Evolutionary conservation across 345 rosid species (phyloP), one percentile per base, ranked within the genome.

Genomic region (Eucalyptus pauciflora): DNA sequence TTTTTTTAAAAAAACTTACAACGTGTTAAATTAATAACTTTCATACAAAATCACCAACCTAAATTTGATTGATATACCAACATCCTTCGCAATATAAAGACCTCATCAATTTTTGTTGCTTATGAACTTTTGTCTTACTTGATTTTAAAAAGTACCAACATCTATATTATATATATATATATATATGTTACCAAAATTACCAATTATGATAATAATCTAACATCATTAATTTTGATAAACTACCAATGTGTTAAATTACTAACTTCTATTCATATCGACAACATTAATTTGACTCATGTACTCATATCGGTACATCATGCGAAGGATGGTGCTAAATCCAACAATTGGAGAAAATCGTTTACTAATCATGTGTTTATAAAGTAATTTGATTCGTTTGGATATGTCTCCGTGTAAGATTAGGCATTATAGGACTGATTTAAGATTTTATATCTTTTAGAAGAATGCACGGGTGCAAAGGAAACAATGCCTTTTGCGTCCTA

Each of bases 61-160:
- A 9, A 69, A 76, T 18, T 76, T 76, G 14, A 37, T 25, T 37
- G 14, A 41, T 76, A 10, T 37, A 76, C 8, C 46, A 37, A 76
- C 27, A 20, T 5, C 25, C 0, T 3, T 71, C 45, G 0, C 25
- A 0, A 67, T 67, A 18, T 0, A 33, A 33, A 33, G 45, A 5
- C 24, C 2, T 18, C 46, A 41, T 37, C 46, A 9, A 76, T 76
- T 11, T 41, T 10, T 37, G 13, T 76, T 18, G 0, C 15, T 1
- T 41, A 41, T 37, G 14, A 76, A 43, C 43, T 18, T 60, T 76
- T 76, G 1, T 18, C 48, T 76, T 76, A 25, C 13, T 76, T 10
- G 46, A 25, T 76, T 76, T 76, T 5, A 20, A 76, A 20, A 41
- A 20, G 56, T 20, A 20, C 46, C 8, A 41, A 10, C 48, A 76